These are phyloP conservation scores for Acanthamoeba culbertsoni DNA, from an alignment of 208 protist genomes.

Conservation along the genomic window DNA sequence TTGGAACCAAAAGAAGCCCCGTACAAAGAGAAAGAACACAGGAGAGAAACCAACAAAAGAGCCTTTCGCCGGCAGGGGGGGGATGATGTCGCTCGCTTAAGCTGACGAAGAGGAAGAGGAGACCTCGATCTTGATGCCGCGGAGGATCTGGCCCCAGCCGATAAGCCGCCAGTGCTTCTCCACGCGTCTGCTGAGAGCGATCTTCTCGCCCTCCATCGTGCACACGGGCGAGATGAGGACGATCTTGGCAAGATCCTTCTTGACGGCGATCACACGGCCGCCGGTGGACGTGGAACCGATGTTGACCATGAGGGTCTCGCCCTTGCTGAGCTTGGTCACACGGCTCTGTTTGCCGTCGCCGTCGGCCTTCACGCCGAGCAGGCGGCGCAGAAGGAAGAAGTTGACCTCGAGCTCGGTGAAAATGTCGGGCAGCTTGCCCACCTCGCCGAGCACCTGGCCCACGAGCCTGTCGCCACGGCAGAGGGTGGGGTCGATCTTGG, in stretches of 20 bases:
- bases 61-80: too few species aligned
- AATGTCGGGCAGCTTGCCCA: conserved; percentile 93
- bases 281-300: conserved; percentile 98
- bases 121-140: conserved; percentile 48
- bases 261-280: conserved; percentile 92
- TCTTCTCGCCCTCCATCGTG: conserved; percentile 95
- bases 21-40: too few species aligned
- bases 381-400: conserved; percentile 96
- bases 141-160: conserved; percentile 16
- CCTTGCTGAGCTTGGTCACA: conserved; percentile 91
- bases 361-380: conserved; percentile 91
- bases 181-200: conserved; percentile 96
- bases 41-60: too few species aligned
- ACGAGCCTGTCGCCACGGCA: conserved; percentile 98
- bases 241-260: conserved; percentile 95
- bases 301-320: conserved; percentile 99
- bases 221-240: conserved; percentile 96
- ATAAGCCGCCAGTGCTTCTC: conserved; percentile 94
- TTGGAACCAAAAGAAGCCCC: too few species aligned
- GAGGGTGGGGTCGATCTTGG: conserved; percentile 98
- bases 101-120: background rate
- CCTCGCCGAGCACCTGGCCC: conserved; percentile 91
- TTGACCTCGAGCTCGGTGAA: conserved; percentile 97
- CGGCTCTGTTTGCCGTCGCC: conserved; percentile 83
- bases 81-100: too few species aligned